Evolutionary conservation across 163 green algal genomes (phyloP).

Genomic region (Chlorella variabilis): DNA sequence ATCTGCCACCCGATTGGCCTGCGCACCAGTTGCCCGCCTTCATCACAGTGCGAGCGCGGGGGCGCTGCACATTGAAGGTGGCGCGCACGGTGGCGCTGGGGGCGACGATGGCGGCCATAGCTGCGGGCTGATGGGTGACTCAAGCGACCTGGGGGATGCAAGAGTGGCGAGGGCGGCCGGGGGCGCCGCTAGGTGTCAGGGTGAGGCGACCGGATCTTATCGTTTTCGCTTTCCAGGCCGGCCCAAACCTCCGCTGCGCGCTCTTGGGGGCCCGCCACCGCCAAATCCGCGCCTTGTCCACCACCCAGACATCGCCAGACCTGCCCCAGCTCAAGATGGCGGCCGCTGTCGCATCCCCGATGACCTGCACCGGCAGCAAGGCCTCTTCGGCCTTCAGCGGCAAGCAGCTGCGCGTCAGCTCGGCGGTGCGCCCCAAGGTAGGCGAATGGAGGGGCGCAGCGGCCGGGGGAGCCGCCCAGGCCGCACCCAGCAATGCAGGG

Average conservation of each 20-base stretch:
- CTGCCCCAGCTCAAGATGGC: background rate
- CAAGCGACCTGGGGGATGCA: background rate
- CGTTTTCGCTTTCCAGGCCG: too few species aligned
- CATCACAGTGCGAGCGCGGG: conserved; percentile 9
- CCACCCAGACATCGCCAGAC: background rate
- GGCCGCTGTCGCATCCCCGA: background rate
- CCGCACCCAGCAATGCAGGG: background rate
- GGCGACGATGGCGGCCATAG: conserved; percentile 19
- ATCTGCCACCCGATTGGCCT: too few species aligned
- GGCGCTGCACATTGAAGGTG: conserved; percentile 13
- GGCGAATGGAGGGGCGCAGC: too few species aligned
- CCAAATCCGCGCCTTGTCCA: background rate
- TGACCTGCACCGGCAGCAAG: background rate
- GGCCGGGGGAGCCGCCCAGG: too few species aligned
- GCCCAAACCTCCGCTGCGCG: too few species aligned
- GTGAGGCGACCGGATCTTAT: too few species aligned
- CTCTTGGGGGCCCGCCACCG: background rate
- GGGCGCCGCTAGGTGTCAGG: background rate
- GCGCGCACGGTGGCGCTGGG: conserved; percentile 5
- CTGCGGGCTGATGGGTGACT: conserved; percentile 4
- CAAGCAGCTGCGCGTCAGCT: background rate
- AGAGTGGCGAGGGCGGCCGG: background rate
- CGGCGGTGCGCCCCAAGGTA: conserved; percentile 8
- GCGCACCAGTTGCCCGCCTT: conserved; percentile 29
- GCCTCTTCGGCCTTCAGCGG: background rate